Percentiles rank a stretch among this genome's conserved stretches.
phyloP scores from a whole-genome alignment of 768 basidiomycete species.

The Fomitopsis serialis region DNA sequence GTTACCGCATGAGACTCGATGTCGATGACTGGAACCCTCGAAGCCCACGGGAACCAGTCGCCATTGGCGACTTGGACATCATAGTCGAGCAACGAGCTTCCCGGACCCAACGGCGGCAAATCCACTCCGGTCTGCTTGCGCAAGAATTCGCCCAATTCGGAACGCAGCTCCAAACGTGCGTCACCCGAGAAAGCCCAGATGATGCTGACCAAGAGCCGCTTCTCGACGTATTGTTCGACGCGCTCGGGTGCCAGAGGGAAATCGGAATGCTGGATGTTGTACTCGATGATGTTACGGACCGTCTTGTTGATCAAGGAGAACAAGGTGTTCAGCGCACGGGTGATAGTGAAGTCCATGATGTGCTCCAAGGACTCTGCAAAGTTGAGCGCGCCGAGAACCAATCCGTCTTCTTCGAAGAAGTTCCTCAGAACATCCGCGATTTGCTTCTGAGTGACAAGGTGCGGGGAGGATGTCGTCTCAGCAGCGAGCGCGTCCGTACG shows the following conservation, averaged over 20 bases:
- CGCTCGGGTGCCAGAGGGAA: conserved; percentile 85
- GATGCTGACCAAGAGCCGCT: conserved; percentile 84
- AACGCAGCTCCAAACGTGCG: conserved; percentile 83
- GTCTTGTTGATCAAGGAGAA: conserved; percentile 98
- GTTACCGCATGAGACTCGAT: conserved; percentile 96
- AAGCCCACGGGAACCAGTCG: conserved; percentile 91
- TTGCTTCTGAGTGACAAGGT: conserved; percentile 71
- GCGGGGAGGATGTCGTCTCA: conserved; percentile 51
- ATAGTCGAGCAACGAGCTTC: conserved; percentile 88
- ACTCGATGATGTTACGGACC: conserved; percentile 86
- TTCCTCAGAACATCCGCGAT: conserved; percentile 71
- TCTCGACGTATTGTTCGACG: conserved; percentile 86
- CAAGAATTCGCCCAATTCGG: conserved; percentile 85
- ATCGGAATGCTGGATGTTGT: conserved; percentile 91
- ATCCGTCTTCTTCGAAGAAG: conserved; percentile 77
- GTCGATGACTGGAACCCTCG: conserved; percentile 89
- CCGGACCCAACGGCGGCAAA: conserved; percentile 68
- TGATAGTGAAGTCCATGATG: conserved; percentile 97
- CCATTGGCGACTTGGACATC: conserved; percentile 85
- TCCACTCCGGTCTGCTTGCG: conserved; percentile 85
- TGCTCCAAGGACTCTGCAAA: conserved; percentile 88
- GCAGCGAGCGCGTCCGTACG: conserved; percentile 41
- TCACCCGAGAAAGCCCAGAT: conserved; percentile 99
- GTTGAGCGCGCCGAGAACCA: conserved; percentile 73
- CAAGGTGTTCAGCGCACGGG: conserved; percentile 89